Conservation (phyloP, 176 grass and related monocot species). For the Avena insularis region DNA sequence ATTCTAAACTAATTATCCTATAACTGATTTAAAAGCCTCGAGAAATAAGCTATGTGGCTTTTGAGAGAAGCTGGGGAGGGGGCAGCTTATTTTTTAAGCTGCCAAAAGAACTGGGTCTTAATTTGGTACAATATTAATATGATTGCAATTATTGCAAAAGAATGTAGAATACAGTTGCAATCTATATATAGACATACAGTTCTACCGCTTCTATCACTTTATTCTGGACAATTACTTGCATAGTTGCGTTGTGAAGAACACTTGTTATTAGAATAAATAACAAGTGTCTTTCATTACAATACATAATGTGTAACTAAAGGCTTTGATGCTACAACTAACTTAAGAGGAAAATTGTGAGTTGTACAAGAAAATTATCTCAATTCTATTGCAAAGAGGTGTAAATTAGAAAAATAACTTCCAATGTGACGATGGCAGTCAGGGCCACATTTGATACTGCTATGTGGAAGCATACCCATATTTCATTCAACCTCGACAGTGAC, state of each 20-base stretch:
- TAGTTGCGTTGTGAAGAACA: neutral
- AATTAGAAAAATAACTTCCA: neutral
- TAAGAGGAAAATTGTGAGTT: constrained; percentile 3
- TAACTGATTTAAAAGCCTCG: too few species aligned
- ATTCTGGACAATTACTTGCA: neutral
- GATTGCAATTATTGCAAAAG: neutral
- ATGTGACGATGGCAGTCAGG: neutral
- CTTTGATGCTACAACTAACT: constrained; percentile 1
- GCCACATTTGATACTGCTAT: constrained; percentile 8
- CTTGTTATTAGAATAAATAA: constrained; percentile 11
- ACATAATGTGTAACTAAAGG: neutral
- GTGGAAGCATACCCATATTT: constrained; percentile 15
- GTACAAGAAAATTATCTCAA: neutral
- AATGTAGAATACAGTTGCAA: neutral
- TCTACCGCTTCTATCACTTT: neutral
- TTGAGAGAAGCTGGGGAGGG: too few species aligned
- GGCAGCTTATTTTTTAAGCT: too few species aligned
- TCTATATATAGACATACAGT: neutral
- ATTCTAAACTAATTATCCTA: too few species aligned
- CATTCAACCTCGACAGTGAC: neutral
- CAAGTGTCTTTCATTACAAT: neutral
- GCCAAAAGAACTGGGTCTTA: neutral
- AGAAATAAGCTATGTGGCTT: too few species aligned
- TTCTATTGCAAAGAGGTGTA: neutral
- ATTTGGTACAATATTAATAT: neutral